phyloP scores from a whole-genome alignment of 805 yeast species.

The Nakazawaea ambrosiae region DNA sequence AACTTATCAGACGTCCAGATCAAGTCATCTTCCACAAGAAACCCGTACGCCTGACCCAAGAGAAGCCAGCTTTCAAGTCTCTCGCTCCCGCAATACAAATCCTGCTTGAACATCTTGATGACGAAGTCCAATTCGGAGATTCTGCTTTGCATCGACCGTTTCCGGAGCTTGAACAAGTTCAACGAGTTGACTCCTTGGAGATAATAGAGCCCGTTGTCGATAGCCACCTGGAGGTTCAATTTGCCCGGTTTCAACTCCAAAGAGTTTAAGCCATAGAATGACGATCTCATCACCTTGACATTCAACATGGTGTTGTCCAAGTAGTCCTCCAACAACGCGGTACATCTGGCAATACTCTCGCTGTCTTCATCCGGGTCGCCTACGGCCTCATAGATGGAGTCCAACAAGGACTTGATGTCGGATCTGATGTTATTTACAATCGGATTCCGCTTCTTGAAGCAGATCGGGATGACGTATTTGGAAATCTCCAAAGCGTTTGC shows the following conservation, averaged over 20 bases:
- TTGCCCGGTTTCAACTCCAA: conserved; percentile 24
- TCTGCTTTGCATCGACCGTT: conserved; percentile 73
- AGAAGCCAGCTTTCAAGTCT: conserved; percentile 84
- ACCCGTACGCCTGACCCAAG: conserved; percentile 73
- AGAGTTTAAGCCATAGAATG: conserved; percentile 42
- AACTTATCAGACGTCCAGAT: conserved; percentile 89
- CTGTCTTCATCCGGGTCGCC: conserved; percentile 56
- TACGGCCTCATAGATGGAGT: conserved; percentile 59
- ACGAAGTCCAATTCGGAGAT: conserved; percentile 77
- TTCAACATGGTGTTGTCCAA: conserved; percentile 38
- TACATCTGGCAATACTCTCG: conserved; percentile 38
- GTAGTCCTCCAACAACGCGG: conserved; percentile 35
- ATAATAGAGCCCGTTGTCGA: conserved; percentile 55
- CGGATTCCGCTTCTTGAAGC: conserved; percentile 53
- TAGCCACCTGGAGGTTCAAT: conserved; percentile 28
- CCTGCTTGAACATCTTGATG: conserved; percentile 55
- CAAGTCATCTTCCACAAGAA: conserved; percentile 78
- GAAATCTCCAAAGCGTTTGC: conserved; percentile 23
- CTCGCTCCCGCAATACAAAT: conserved; percentile 56
- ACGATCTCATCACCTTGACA: conserved; percentile 35
- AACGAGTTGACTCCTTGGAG: conserved; percentile 62
- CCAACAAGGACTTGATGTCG: conserved; percentile 69
- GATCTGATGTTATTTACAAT: conserved; percentile 52
- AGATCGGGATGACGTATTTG: conserved; percentile 43
- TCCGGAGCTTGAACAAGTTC: conserved; percentile 62